These are phyloP conservation scores for Lolium rigidum DNA, from an alignment of 176 grass and related monocot genomes.

Conservation along the genomic window DNA sequence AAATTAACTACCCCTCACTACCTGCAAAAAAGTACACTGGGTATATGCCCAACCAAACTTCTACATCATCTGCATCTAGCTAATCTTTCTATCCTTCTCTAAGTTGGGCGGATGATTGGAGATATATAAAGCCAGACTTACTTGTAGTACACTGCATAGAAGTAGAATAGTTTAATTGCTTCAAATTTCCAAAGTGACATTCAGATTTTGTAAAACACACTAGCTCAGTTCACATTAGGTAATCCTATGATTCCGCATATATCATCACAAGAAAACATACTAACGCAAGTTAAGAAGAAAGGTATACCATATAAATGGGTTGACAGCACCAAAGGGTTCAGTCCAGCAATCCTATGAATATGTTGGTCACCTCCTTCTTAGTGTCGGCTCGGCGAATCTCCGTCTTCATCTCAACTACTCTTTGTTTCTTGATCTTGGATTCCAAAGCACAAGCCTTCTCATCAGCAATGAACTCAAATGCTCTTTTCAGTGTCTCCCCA, in stretches of 20 bases:
- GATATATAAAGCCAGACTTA: not conserved
- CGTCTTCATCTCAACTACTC: not conserved
- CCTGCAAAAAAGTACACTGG: conserved; percentile 14
- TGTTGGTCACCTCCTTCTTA: conserved; percentile 36
- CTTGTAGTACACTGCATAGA: not conserved
- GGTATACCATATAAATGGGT: conserved; percentile 31
- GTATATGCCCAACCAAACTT: conserved; percentile 27
- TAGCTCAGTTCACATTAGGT: not conserved
- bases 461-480: conserved; percentile 46
- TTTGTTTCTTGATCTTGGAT: conserved; percentile 38
- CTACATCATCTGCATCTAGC: not conserved
- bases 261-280: conserved; percentile 23
- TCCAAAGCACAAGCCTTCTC: conserved; percentile 49
- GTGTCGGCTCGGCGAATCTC: not conserved
- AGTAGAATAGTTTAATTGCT: not conserved
- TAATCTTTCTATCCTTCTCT: not conserved
- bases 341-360: conserved; percentile 1
- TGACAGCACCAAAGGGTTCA: conserved; percentile 3
- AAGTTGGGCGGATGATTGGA: not conserved
- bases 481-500: conserved; percentile 47
- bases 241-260: not conserved
- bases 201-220: not conserved
- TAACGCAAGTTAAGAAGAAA: conserved; percentile 7
- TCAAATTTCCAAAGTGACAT: not conserved
- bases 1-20: not conserved